phyloP scores from a whole-genome alignment of 257 asterid species.

The Haberlea rhodopensis region DNA sequence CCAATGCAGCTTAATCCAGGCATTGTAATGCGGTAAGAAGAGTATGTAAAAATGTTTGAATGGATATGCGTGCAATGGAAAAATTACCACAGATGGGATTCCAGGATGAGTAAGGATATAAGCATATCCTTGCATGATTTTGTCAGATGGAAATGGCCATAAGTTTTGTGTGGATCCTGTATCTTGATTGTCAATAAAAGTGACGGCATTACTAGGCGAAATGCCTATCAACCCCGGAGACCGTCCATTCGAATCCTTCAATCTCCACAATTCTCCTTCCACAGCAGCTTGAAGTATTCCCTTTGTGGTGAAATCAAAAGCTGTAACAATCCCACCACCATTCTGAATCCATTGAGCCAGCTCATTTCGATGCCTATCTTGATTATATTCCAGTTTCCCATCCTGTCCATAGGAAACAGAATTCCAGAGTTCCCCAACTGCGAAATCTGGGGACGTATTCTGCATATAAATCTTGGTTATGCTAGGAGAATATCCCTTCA shows the following conservation, averaged over 20 bases:
- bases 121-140: conserved; percentile 74
- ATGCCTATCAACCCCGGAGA: conserved; percentile 75
- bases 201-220: conserved; percentile 61
- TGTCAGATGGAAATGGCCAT: conserved; percentile 82
- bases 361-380: conserved; percentile 51
- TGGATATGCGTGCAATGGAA: background rate
- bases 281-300: conserved; percentile 80
- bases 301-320: conserved; percentile 82
- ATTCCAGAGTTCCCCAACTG: conserved; percentile 77
- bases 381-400: conserved; percentile 47
- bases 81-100: conserved; percentile 55
- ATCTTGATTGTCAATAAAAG: conserved; percentile 83
- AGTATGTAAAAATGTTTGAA: background rate
- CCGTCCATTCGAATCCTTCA: conserved; percentile 56
- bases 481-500: no score
- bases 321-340: conserved; percentile 48
- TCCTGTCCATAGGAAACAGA: conserved; percentile 31
- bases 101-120: conserved; percentile 93
- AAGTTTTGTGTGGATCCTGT: conserved; percentile 64
- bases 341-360: conserved; percentile 49
- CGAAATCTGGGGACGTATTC: conserved; percentile 60
- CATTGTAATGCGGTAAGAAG: background rate
- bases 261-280: conserved; percentile 65
- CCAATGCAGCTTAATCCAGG: no score
- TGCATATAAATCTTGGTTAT: conserved; percentile 52